Evolutionary conservation across 371 early-diverging fungal genomes (phyloP), one percentile per base, ranked within the genome.

Genomic region (Conidiobolus incongruus): DNA sequence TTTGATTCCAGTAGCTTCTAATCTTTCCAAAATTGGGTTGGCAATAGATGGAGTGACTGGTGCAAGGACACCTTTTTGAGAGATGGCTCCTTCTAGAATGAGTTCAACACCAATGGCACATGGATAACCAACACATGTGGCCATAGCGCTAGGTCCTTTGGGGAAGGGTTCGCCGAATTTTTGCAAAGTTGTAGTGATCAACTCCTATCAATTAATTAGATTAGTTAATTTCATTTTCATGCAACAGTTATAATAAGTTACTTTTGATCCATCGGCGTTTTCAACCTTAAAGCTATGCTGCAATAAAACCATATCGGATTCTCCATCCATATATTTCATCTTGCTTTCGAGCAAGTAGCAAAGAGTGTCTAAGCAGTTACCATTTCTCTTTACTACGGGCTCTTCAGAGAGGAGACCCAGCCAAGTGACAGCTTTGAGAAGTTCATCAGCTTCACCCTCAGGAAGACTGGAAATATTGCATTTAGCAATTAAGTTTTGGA

Each of bases 41-140:
- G 85, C 86, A 33, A 86, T 71, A 47, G 79, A 77, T 26, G 61
- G 58, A 22, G 65, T 55, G 31, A 76, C 81, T 7, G 90, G 90
- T 23, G 78, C 70, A 35, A 76, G 52, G 0, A 89, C 75, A 32
- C 90, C 90, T n/a, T n/a, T n/a, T n/a, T n/a, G n/a, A n/a, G n/a
- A n/a, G n/a, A n/a, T n/a, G n/a, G n/a, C n/a, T n/a, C 75, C 75
- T 44, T 78, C 65, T 46, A 85, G 53, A 22, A 90, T 47, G 61
- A 87, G 62, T 43, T 87, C 77, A n/a, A 76, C 65, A 0, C 77
- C 79, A 62, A 90, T 81, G 1, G 85, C 91, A 21, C 80, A 78
- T 6, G 91, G 91, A 11, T 80, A 49, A 4, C 86, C 88, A 12
- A 90, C 91, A 0, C 85, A 84, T 47, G 76, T 78, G 12, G 91